Evolutionary conservation across 768 basidiomycete species (phyloP), one percentile per base, ranked within the genome.

Genomic region (Gloeostereum incarnatum): DNA sequence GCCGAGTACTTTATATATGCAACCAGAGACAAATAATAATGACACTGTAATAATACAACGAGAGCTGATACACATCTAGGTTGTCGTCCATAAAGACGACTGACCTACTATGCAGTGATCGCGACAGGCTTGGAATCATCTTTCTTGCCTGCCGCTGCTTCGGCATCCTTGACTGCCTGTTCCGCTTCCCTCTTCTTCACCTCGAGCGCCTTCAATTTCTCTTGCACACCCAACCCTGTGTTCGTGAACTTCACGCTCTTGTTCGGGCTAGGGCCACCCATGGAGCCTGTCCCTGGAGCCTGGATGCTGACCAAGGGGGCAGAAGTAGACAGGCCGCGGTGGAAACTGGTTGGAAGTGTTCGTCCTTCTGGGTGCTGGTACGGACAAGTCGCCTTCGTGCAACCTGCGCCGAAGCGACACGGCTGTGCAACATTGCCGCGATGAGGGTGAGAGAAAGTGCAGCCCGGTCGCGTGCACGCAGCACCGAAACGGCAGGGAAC

Each of bases 311-410:
- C 76, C 45, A 83, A 47, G 5, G 81, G 78, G 0, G 73, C 71
- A 19, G 60, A 67, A 3, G 71, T 64, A 11, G 75, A 68, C 19
- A 90, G 57, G 0, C 87, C 86, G 16, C 85, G 80, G 52, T 90
- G 84, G 70, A 91, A 91, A 9, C 78, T 64, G 3, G 76, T 67
- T 3, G 88, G 87, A 6, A 89, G 67, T 17, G 85, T 82, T 9
- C 88, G 81, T 7, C 83, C 84, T 40, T 86, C 78, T 0, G 94
- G 94, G 54, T 99, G 94, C 45, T 86, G 78, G 69, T 83, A 99
- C n/a, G 78, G 60, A 57, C 94, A 98, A 45, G 78, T 71, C 23
- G 79, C 77, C 39, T 89, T 78, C 6, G 90, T 96, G 58, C 94
- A 98, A 14, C 65, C 73, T 10, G 83, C 65, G 16, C 89, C 93